Evolutionary conservation across 139 green algal genomes (phyloP), one percentile per base, ranked within the genome.

Genomic region (Chlorella sp.): DNA sequence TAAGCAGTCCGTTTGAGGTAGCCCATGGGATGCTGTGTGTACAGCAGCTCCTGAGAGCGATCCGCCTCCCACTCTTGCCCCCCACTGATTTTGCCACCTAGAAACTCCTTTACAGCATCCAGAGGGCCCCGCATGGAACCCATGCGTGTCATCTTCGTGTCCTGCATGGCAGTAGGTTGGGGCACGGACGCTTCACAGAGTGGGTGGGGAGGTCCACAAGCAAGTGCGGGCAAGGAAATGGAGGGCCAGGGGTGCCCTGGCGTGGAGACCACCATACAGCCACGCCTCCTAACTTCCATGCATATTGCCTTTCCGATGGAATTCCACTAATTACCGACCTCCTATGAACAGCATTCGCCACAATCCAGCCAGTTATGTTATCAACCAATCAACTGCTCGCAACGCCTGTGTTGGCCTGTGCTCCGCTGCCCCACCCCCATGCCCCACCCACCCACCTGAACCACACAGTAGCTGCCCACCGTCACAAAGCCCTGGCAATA

Each of bases 111-210:
- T 5, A 69, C 48, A 4, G 81, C 81, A 7, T 68, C 81, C 57
- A 90, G 77, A 0, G 86, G 81, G 2, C 81, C 81, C 12, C 19
- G 34, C 48, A 19, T 28, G 30, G 18, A 30, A 30, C 26, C 42
- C 81, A 94, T 69, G 18, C 92, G 84, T 9, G 61, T 81, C 42
- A 94, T 88, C 86, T 94, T 94, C 76, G 92, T 94, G 86, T 94
- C 92, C 68, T 73, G 66, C 22, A 73, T 21, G 9, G 66, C 66
- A 22, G 66, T 24, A 24, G 11, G n/a, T n/a, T n/a, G 66, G 14
- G 12, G 66, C 22, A 24, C n/a, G n/a, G n/a, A n/a, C n/a, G n/a
- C n/a, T n/a, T n/a, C n/a, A n/a, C n/a, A n/a, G n/a, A n/a, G n/a
- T n/a, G n/a, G n/a, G n/a, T n/a, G 30, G 66, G 66, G 66, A 73